Base-by-base conservation (phyloP, 1,284 basidiomycete species). In the Pseudozyma thailandica region DNA sequence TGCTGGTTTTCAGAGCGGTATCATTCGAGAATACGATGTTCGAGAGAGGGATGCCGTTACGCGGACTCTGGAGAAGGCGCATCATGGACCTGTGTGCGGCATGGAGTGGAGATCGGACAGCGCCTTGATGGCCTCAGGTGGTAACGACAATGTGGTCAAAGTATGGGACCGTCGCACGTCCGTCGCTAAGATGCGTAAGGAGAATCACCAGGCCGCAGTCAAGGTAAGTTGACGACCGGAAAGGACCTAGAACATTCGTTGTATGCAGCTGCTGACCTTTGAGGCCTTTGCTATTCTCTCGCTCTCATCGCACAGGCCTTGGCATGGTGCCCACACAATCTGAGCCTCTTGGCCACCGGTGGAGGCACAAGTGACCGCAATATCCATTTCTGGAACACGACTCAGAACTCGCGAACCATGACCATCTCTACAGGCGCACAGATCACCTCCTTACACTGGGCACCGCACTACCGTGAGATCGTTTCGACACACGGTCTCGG, bases 271-370 rank as follows among this genome's bases (percentile, higher is more conserved):
- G 18, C 28, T 46, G 16, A 46, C 44, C 13, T 28, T 4, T 21
- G 12, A 6, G 12, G 10, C n/a, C 10, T 21, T 15, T 33, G n/a
- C n/a, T n/a, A n/a, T 18, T 31, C 15, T 30, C 44, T 31, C 26
- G 9, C 18, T 31, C 9, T 13, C 16, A 16, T 28, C n/a, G 3
- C 10, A 7, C 12, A 49, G 47, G 94, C 94, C 0, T 86, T 99
- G 43, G 92, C 93, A 0, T 99, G 96, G 93, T 97, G 93, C 74
- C 93, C 95, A 0, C 98, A 95, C 94, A 92, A 95, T 85, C 88
- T 91, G 0, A 91, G 91, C 9, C 86, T 98, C 8, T 88, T 98
- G 45, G 95, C 95, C 0, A 90, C 91, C 0, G 96, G 96, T 0
- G 96, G 96, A 1, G 96, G 96, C 0, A 94, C 93, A 0, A 91